Evolutionary conservation across 768 basidiomycete genomes (phyloP), one percentile per base, ranked within the genome.

Genomic region (Mycena maculata): DNA sequence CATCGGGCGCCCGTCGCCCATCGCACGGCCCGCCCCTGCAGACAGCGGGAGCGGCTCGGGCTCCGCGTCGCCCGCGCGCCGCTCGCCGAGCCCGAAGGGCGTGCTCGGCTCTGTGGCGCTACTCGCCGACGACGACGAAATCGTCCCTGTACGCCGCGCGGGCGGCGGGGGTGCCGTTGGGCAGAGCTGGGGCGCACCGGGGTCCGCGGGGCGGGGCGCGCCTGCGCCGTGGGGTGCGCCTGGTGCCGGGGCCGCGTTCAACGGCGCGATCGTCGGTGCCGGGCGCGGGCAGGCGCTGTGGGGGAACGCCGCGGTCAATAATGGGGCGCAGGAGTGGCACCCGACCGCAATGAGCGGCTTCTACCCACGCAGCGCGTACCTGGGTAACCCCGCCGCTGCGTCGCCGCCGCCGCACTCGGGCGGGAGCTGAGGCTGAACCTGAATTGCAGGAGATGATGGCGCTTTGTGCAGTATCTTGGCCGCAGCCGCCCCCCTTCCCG

Each of bases 61-160:
- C 2, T 89, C 89, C 13, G 88, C 87, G 4, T 92, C 91, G 1
- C 84, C 85, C 18, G 78, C 76, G 50, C 81, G 80, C 36, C 78
- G 85, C 15, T 83, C 83, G 27, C 84, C 85, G 8, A 86, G 84
- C 70, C 85, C 86, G 2, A 93, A 93, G 74, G 88, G 88, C 42
- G 79, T 89, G 38, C 81, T 93, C 9, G 93, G 93, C 15, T 93
- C 92, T 16, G 90, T 90, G 6, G 92, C 93, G 22, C 83, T 94
- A 22, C 87, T 89, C 3, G 87, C 92, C 16, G 92, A 93, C 65
- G 92, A 92, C 66, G 93, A 94, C 74, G 92, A 94, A 74, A 90
- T 93, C 13, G 86, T 94, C 18, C 74, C 80, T 10, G 75, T 78
- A 12, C 78, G 84, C 42, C 84, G 20, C 82, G 84, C 9, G 80